These are phyloP conservation scores for Dimargaris xerosporica DNA, from an alignment of 192 early-diverging fungal species.

Conservation along the genomic window DNA sequence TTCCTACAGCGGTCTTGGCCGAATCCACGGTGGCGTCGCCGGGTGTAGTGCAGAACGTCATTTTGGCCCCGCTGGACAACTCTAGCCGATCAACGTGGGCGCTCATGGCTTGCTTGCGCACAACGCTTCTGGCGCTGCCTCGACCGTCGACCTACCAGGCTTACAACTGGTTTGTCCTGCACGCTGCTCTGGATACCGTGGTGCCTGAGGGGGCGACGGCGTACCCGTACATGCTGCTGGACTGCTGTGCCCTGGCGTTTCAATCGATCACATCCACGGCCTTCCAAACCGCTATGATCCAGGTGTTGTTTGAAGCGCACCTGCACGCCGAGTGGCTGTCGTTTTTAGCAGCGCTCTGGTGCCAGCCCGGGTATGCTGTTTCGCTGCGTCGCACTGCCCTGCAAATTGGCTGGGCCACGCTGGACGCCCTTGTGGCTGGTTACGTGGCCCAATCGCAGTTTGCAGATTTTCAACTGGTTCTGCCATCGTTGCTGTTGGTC, in stretches of 20 bases:
- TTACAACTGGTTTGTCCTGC: no score
- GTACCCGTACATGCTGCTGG: background rate
- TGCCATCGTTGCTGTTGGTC: constrained; percentile 54
- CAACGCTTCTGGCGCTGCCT: no score
- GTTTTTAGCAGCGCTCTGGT: constrained; percentile 25
- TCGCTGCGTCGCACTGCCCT: constrained; percentile 29
- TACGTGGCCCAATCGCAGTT: constrained; percentile 1
- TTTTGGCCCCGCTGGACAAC: no score
- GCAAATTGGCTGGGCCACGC: constrained; percentile 35
- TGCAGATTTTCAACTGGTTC: constrained; percentile 46
- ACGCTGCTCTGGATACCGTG: no score
- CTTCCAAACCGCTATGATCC: constrained; percentile 13
- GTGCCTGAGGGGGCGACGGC: no score
- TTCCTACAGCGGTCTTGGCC: no score
- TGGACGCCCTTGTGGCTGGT: constrained; percentile 15
- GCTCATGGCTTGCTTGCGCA: no score
- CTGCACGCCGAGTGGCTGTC: constrained; percentile 23
- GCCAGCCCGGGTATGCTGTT: constrained; percentile 6
- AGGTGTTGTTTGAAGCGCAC: constrained; percentile 17
- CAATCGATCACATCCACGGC: background rate
- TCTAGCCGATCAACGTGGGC: no score
- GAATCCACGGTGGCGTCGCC: no score
- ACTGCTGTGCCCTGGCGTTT: background rate
- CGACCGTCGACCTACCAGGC: no score
- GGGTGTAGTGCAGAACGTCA: no score